Evolutionary conservation across 129 eudicot species (phyloP).

Genomic region (Centella asiatica): DNA sequence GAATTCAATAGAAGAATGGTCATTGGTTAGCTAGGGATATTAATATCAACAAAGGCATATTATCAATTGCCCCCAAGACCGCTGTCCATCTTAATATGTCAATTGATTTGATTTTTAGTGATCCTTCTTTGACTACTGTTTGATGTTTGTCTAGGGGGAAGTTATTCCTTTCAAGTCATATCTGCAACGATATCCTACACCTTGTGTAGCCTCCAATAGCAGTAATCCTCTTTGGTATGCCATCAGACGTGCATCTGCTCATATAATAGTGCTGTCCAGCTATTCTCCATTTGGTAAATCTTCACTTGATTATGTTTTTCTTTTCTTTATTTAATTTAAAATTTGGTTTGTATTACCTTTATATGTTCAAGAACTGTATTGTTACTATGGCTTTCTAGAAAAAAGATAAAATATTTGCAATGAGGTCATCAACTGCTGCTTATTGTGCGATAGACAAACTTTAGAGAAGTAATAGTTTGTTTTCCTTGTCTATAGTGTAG

Average conservation of each 20-base stretch:
- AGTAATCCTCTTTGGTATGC: conserved; percentile 90
- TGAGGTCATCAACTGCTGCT: too few relatives aligned
- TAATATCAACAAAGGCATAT: too few relatives aligned
- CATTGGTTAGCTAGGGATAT: too few relatives aligned
- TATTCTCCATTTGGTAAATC: conserved; percentile 88
- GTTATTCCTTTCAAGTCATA: conserved; percentile 69
- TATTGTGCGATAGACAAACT: too few relatives aligned
- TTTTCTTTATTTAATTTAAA: neutral
- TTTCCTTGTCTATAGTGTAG: neutral
- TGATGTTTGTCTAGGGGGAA: conserved; percentile 50
- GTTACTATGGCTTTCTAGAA: neutral
- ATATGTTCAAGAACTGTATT: neutral
- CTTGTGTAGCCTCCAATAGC: conserved; percentile 65
- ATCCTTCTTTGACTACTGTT: neutral
- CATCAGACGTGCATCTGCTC: conserved; percentile 88
- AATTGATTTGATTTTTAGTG: neutral
- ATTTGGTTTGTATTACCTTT: neutral
- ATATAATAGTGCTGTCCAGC: conserved; percentile 85
- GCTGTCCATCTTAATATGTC: neutral
- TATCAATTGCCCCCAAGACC: too few relatives aligned
- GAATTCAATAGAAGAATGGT: neutral
- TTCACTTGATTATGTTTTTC: neutral
- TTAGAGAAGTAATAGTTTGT: too few relatives aligned
- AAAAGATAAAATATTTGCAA: too few relatives aligned
- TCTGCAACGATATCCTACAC: conserved; percentile 82